These are phyloP conservation scores for Vigna angularis DNA, from an alignment of 306 rosid species.

Conservation along the genomic window DNA sequence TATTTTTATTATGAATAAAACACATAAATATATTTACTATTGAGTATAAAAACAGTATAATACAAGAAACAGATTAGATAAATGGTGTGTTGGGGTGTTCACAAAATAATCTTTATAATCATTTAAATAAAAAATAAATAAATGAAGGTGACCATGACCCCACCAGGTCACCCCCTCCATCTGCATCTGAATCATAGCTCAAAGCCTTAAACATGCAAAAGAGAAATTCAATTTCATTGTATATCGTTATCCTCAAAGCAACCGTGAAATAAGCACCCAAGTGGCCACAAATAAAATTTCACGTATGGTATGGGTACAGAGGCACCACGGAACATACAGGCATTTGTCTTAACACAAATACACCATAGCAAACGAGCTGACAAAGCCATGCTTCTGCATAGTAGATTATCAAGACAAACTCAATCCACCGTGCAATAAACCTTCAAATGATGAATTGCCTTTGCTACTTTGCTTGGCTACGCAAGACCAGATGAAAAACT, in stretches of 20 bases:
- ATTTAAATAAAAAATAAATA: neutral
- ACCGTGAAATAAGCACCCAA: neutral
- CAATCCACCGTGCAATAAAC: neutral
- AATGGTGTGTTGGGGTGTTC: neutral
- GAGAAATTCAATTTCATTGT: neutral
- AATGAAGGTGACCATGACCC: neutral
- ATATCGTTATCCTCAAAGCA: neutral
- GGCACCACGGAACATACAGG: neutral
- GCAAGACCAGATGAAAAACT: constrained; percentile 5
- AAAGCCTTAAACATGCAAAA: constrained; percentile 5
- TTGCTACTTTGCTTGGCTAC: neutral
- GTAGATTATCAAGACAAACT: neutral
- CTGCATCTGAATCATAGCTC: neutral
- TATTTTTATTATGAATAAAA: neutral
- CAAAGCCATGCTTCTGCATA: neutral
- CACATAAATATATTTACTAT: neutral
- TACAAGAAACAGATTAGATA: neutral
- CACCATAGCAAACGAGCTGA: constrained; percentile 2
- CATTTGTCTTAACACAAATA: neutral
- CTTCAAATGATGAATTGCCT: constrained; percentile 10
- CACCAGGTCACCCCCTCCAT: neutral
- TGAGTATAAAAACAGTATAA: neutral
- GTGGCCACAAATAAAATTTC: neutral
- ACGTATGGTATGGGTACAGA: neutral
- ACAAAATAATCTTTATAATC: neutral